Percentiles rank a stretch among this genome's conserved stretches.
These are phyloP conservation scores for Trifolium subterraneum DNA, from an alignment of 306 rosid species.

Conservation along the genomic window DNA sequence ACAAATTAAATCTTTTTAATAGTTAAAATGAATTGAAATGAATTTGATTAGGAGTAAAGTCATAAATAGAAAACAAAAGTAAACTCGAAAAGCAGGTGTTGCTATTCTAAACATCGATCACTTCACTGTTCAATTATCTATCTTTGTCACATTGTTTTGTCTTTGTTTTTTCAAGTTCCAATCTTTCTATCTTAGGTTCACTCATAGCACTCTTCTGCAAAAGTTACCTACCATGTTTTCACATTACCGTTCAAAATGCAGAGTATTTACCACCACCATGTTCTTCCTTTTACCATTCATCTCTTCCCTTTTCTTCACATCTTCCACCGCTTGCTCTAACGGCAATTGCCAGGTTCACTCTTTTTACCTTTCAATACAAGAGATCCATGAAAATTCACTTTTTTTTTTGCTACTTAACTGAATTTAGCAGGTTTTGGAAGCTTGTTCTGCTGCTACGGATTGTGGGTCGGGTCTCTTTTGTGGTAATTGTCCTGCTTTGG, in stretches of 20 bases:
- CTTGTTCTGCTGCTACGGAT: constrained; percentile 71
- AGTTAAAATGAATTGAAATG: no score
- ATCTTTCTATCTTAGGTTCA: background rate
- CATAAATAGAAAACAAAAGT: background rate
- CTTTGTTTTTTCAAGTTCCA: background rate
- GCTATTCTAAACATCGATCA: background rate
- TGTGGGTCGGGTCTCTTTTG: constrained; percentile 91
- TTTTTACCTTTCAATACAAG: background rate
- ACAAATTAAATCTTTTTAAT: no score
- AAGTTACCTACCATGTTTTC: constrained; percentile 59
- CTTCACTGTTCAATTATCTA: background rate
- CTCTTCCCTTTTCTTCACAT: constrained; percentile 44
- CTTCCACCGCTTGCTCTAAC: constrained; percentile 68
- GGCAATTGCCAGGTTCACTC: constrained; percentile 82
- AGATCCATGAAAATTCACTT: constrained; percentile 43
- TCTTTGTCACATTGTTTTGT: background rate
- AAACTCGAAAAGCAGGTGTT: background rate
- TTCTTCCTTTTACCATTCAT: constrained; percentile 48
- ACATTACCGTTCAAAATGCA: constrained; percentile 53
- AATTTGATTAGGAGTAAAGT: no score
- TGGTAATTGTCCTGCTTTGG: constrained; percentile 87
- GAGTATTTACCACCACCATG: constrained; percentile 35
- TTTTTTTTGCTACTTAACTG: constrained; percentile 38
- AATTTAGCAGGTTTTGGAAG: constrained; percentile 62
- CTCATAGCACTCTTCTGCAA: constrained; percentile 31